Base-by-base conservation (phyloP, 495 filamentous ascomycete species). In the Cladorrhinum samala region DNA sequence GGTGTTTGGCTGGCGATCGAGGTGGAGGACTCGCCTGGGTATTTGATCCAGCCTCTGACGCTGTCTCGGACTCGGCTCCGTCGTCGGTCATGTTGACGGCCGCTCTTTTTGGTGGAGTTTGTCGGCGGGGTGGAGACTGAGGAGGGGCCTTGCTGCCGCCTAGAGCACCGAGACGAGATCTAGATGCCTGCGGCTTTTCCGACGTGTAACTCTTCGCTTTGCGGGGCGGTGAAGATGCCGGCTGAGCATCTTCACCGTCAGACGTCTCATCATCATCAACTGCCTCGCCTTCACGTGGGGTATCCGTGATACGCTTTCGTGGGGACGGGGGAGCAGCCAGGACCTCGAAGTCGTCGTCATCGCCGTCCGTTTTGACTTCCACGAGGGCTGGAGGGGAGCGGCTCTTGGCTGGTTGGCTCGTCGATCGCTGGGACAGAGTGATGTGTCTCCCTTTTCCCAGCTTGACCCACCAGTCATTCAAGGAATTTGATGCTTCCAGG, bases 401-500 rank as follows among this genome's bases (percentile, higher is more conserved):
- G 21, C 54, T 57, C 3, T 71, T 11, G 18, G 19, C 70, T 20
- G 36, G 7, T 52, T 74, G 70, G 21, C 46, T 18, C 11, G 19
- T 47, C 6, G 52, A 21, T n/a, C 53, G 54, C 1, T 61, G 51
- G 0, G 52, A 61, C 3, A 68, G 46, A 2, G 54, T 33, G n/a
- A 67, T 33, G 14, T 49, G 45, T 13, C 62, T 68, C 1, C 62
- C 66, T 11, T 58, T 65, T 18, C 59, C 67, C 14, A 81, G 63
- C 20, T 68, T 68, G 4, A 67, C 72, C 76, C 77, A 81, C 76
- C 77, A 82, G 44, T 69, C 67, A 23, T 76, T 69, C 5, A 72
- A 59, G 3, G 55, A 54, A 17, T 52, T 27, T 1, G 69, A 72
- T 21, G 64, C 64, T 18, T 63, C 60, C 9, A 72, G 21, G 9